A percentile compares a stretch with the other conserved stretches of the same genome.
phyloP scores from a whole-genome alignment of 345 rosid species.

The Salix koriyanagi region DNA sequence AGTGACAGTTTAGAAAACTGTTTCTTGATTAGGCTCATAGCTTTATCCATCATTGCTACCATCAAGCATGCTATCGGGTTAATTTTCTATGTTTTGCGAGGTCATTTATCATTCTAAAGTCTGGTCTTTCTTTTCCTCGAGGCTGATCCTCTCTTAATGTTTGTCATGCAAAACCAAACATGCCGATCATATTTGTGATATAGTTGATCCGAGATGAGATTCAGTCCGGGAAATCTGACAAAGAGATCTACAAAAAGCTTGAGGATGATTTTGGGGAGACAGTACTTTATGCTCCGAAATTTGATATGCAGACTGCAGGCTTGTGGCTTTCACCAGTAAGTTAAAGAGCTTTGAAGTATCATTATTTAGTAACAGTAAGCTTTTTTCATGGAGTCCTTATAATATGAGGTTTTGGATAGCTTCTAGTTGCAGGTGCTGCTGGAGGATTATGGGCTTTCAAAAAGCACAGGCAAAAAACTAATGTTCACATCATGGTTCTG shows the following conservation, averaged over 20 bases:
- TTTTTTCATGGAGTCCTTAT: slow-evolving; percentile 18
- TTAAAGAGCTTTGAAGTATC: slow-evolving; percentile 12
- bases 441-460: slow-evolving; percentile 68
- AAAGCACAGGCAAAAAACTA: slow-evolving; percentile 64
- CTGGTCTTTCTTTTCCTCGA: neutral
- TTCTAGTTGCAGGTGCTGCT: slow-evolving; percentile 62
- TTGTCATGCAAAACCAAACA: neutral
- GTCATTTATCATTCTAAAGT: neutral
- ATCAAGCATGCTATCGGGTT: neutral
- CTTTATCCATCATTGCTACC: neutral
- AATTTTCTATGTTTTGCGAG: neutral
- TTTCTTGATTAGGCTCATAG: neutral
- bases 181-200: slow-evolving; percentile 10
- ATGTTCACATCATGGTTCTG: slow-evolving; percentile 84
- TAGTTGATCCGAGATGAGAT: slow-evolving; percentile 95
- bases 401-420: slow-evolving; percentile 26
- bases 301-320: slow-evolving; percentile 88
- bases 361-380: neutral
- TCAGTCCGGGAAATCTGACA: slow-evolving; percentile 75
- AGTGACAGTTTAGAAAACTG: neutral
- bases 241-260: slow-evolving; percentile 84
- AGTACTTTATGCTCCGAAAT: slow-evolving; percentile 86
- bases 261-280: slow-evolving; percentile 96
- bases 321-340: slow-evolving; percentile 90
- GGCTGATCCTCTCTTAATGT: neutral